Base-by-base conservation (phyloP, 2,329 filamentous ascomycete genomes). In the Colletotrichum sp. region DNA sequence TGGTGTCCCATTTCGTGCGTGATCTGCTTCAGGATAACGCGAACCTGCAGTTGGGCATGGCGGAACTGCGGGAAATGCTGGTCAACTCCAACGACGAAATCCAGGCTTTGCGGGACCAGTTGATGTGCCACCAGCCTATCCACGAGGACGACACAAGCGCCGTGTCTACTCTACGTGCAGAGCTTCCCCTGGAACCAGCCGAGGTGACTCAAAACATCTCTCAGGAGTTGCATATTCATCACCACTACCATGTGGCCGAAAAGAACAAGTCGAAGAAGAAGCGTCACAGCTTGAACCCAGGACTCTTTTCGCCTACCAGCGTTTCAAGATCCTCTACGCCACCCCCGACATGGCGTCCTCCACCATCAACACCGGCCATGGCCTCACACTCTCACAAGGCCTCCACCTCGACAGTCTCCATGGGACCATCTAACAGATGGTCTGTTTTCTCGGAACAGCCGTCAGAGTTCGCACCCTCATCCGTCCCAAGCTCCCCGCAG, bases 11-110 rank as follows among this genome's bases (percentile, higher is more conserved):
- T 80, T 98, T 99, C 78, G 97, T 99, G 70, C 95, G 96, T 77
- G 97, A 98, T 81, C 94, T 99, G 70, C 87, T 99, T 21, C 93
- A 98, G 79, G 97, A 99, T 82, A 99, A 99, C 80, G 95, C 96
- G 12, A 98, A 95, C 78, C 86, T 99, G 58, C 97, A 99, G 82
- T 89, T 97, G 76, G 95, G 95, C 18, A 97, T 98, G 73, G 91
- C 96, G 66, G 97, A 99, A 84, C 86, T 99, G 62, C 90, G 96
- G 21, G 96, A 98, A 81, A 93, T 99, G 91, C 88, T 99, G 27
- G 90, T 95, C 79, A 95, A 91, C 81, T 98, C 96, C 5, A 98
- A 98, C 79, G 94, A 98, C 78, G 96, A 99, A 83, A 97, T 98
- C 5, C 95, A 98, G 81, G 90, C 90, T 57, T 85, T 99, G 24